Conservation (phyloP, 106 monocot species). For the Dendrobium nobile region DNA sequence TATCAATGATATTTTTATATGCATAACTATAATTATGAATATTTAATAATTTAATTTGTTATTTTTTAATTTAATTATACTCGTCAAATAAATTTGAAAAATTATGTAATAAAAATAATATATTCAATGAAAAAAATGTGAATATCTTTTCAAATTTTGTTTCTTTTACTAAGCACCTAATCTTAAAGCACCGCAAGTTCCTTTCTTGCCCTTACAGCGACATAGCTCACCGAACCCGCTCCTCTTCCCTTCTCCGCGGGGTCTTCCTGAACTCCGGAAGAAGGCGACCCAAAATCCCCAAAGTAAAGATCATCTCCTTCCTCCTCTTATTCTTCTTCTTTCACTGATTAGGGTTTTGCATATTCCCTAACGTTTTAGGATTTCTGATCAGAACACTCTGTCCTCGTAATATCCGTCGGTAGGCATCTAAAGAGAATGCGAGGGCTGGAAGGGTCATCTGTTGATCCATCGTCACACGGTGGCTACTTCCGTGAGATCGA, state of each 20-base stretch:
- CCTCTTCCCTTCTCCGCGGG: background rate
- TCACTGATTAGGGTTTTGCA: background rate
- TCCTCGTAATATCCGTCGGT: background rate
- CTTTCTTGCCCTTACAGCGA: constrained; percentile 3
- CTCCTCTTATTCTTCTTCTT: constrained; percentile 1
- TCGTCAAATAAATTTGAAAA: too few relatives aligned
- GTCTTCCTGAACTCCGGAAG: background rate
- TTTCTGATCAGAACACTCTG: background rate
- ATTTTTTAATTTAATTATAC: too few relatives aligned
- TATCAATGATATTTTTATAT: too few relatives aligned
- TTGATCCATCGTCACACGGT: constrained; percentile 12
- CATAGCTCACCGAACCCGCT: background rate
- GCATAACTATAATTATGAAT: too few relatives aligned
- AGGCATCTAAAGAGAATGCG: constrained; percentile 10
- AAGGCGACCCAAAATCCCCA: background rate
- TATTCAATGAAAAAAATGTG: too few relatives aligned
- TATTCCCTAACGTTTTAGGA: background rate
- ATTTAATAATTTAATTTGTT: too few relatives aligned
- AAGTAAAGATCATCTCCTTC: background rate
- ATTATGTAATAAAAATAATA: too few relatives aligned
- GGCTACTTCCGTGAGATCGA: constrained; percentile 75
- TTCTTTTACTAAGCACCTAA: too few relatives aligned
- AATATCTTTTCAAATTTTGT: too few relatives aligned
- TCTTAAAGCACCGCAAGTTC: background rate
- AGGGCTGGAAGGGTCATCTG: background rate